Base-by-base conservation (phyloP, 768 basidiomycete species). In the Holtermanniella nyarrowii region DNA sequence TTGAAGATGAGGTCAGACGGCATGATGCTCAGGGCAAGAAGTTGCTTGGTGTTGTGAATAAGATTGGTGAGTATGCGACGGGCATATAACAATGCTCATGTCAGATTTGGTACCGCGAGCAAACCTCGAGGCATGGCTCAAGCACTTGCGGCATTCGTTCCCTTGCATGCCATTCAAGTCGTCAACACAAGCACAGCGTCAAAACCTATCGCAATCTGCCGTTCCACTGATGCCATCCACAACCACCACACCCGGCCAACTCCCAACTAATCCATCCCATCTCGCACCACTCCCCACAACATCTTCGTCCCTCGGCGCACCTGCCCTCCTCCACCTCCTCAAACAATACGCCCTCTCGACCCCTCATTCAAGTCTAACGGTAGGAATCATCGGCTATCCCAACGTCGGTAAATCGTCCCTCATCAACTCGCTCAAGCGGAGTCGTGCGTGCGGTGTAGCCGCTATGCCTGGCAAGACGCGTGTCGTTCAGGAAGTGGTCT, bases 401-500 rank as follows among this genome's bases (percentile, higher is more conserved):
- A 73, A 73, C 50, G 72, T 73, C 53, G 72, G 72, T 1, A 73
- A 73, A 53, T 71, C 70, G 12, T 69, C 67, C 13, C 53, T 73
- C 22, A 73, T 73, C 62, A 73, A 73, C 53, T 73, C 72, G 46
- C 58, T 73, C 16, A 73, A 73, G 55, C 48, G 72, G 39, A 65
- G 62, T 41, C 50, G 68, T 42, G 72, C 72, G 12, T 99, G 93
- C 62, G 82, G 84, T 2, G 89, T 96, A 4, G 93, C 91, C 13
- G 86, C 91, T 10, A 88, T 89, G 61, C 84, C 95, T 0, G 93
- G 93, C 2, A 88, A 90, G 63, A 97, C 93, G 5, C 86, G 86
- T 53, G 85, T 88, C 24, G 75, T 95, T 16, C 91, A 99, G 72
- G 86, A 86, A 5, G 74, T 97, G 4, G 87, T 88, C 56, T 77